Conservation (phyloP, 768 basidiomycete genomes). For the Pluteus cervinus region DNA sequence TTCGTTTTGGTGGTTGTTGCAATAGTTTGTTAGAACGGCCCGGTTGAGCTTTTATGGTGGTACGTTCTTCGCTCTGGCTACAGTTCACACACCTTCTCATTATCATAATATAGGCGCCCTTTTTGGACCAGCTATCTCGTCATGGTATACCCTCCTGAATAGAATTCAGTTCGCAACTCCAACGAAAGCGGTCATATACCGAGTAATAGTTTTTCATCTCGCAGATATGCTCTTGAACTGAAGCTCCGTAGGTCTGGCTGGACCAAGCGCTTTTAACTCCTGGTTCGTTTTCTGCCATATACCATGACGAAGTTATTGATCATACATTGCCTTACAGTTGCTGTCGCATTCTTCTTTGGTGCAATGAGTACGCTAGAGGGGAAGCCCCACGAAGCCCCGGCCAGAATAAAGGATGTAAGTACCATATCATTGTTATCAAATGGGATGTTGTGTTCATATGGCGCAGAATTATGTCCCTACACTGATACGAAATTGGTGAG, state of each 20-base stretch:
- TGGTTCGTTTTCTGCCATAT: slow-evolving; percentile 25
- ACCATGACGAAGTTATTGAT: background rate
- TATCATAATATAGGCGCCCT: slow-evolving; percentile 40
- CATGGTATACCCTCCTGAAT: slow-evolving; percentile 75
- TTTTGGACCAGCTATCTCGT: slow-evolving; percentile 78
- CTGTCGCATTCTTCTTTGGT: slow-evolving; percentile 51
- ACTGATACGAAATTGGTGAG: slow-evolving; percentile 69
- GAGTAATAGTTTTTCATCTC: slow-evolving; percentile 30
- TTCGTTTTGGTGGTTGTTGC: background rate
- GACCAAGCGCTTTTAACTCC: slow-evolving; percentile 81
- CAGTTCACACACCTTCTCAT: background rate
- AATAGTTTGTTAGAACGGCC: slow-evolving; percentile 53
- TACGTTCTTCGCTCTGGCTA: slow-evolving; percentile 13
- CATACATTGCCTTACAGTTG: slow-evolving; percentile 21
- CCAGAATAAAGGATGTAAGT: slow-evolving; percentile 43
- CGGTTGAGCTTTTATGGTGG: slow-evolving; percentile 73
- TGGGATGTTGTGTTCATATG: background rate
- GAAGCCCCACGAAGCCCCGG: slow-evolving; percentile 40
- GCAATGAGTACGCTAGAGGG: slow-evolving; percentile 81
- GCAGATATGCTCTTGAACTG: background rate
- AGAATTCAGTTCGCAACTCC: slow-evolving; percentile 62
- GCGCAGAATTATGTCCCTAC: slow-evolving; percentile 65
- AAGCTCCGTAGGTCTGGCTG: slow-evolving; percentile 56
- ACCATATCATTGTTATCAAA: background rate
- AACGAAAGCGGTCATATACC: slow-evolving; percentile 50